Base-by-base conservation (phyloP, 2,329 filamentous ascomycete genomes). In the Calycina herbarum region DNA sequence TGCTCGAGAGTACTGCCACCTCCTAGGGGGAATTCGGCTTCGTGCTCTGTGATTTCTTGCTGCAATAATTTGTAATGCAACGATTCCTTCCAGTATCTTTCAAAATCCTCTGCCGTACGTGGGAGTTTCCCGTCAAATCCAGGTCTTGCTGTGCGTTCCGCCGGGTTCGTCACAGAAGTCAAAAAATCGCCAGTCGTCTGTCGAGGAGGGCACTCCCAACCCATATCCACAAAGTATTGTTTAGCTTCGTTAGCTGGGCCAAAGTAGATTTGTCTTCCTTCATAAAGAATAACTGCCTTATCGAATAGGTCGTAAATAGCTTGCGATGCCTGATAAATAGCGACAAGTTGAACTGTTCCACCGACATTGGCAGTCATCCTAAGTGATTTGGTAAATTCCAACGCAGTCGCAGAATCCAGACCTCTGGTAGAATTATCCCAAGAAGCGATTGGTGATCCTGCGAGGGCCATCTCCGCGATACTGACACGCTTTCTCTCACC, bases 401-500 rank as follows among this genome's bases (percentile, higher is more conserved):
- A 77, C 0, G 91, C 90, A 0, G 89, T 93, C 6, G 87, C 88
- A 0, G 89, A 88, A 76, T 94, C 91, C 0, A 94, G 81, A 11
- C 91, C 91, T 64, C 86, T 82, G 0, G 91, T 94, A 6, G 71
- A 68, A 57, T 76, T 76, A 54, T 75, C 73, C 73, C 73, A 75
- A 20, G 70, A 60, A 10, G 70, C 70, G 59, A 77, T 73, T 48
- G 83, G 87, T 0, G 87, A 85, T 17, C 81, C 77, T 1, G 80
- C 81, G 10, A 84, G 83, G 0, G 86, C 84, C 70, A 91, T 92
- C 76, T 95, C 92, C 0, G 90, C 91, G 66, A 95, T 93, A 56
- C 88, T 91, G 7, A 95, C 92, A 75, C 93, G 88, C 79, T 96
- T 94, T 62, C 89, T 82, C 74, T 92, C 89, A 27, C 89, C 89